Percentiles rank a stretch among this genome's conserved stretches.
Conservation (phyloP, 192 early-diverging fungal genomes). For the Geosiphon pyriformis region DNA sequence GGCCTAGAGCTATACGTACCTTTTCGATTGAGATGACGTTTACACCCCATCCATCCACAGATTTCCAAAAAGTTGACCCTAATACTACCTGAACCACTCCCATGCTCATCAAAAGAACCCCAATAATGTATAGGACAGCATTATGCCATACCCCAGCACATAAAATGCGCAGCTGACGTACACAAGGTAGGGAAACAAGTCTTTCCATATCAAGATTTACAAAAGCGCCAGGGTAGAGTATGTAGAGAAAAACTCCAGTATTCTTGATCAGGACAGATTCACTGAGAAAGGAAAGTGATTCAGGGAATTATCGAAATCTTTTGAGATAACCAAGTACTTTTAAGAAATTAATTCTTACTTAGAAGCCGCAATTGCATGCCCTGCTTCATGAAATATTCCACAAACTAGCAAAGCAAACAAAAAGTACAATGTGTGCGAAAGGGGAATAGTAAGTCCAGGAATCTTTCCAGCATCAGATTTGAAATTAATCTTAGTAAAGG, state of each 20-base stretch:
- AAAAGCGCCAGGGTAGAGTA: constrained; percentile 76
- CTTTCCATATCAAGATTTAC: constrained; percentile 51
- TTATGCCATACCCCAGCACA: constrained; percentile 81
- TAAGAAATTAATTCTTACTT: constrained; percentile 38
- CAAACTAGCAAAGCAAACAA: constrained; percentile 55
- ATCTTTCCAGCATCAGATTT: constrained; percentile 41
- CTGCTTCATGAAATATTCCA: constrained; percentile 66
- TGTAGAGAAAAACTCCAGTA: constrained; percentile 60
- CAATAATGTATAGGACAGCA: constrained; percentile 41
- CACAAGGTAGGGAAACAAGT: constrained; percentile 38
- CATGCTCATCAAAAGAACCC: constrained; percentile 34
- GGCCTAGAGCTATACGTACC: constrained; percentile 24
- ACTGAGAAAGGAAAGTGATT: constrained; percentile 28
- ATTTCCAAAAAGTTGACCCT: constrained; percentile 44
- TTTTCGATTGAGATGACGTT: constrained; percentile 53
- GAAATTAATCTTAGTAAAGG: background rate
- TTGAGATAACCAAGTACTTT: background rate
- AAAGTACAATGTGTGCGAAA: constrained; percentile 63
- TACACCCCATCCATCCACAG: constrained; percentile 43
- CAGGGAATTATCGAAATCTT: background rate
- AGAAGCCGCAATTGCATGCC: constrained; percentile 69
- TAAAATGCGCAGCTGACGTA: constrained; percentile 51
- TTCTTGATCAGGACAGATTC: constrained; percentile 53
- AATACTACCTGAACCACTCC: constrained; percentile 42
- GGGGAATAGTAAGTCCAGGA: constrained; percentile 67